Percentiles rank a stretch among this genome's conserved stretches.
Conservation (phyloP, 352 stramenopile species). For the Peronospora belbahrii region DNA sequence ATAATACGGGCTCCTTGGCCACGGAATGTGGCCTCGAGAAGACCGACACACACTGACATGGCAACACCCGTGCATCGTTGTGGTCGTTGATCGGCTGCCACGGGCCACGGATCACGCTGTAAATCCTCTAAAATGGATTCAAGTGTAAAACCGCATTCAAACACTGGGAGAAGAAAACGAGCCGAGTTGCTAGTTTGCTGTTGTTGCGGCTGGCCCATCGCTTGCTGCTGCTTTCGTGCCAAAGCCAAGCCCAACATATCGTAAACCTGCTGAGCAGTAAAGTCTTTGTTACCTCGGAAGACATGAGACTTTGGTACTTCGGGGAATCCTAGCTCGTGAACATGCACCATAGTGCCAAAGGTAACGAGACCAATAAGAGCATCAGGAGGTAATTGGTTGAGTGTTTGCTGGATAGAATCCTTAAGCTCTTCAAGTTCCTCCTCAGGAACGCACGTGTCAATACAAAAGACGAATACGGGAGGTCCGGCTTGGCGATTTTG, state of each 20-base stretch:
- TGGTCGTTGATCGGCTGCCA: constrained; percentile 91
- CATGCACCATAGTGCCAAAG: constrained; percentile 98
- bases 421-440: constrained; percentile 97
- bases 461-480: constrained; percentile 97
- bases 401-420: constrained; percentile 96
- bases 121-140: constrained; percentile 98
- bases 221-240: constrained; percentile 48
- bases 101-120: constrained; percentile 96
- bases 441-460: constrained; percentile 97
- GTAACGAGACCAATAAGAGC: constrained; percentile 97
- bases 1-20: constrained; percentile 94
- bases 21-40: constrained; percentile 94
- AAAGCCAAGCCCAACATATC: constrained; percentile 92
- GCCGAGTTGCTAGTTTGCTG: constrained; percentile 79
- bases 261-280: constrained; percentile 91
- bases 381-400: constrained; percentile 97
- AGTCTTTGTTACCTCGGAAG: constrained; percentile 98
- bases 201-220: constrained; percentile 48
- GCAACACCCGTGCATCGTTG: constrained; percentile 95
- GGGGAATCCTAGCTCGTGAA: constrained; percentile 97
- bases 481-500: constrained; percentile 88
- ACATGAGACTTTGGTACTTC: constrained; percentile 96
- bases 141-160: constrained; percentile 94
- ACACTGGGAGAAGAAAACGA: constrained; percentile 94
- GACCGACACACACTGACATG: constrained; percentile 91